Conservation (phyloP, 352 stramenopile genomes). For the Pythium diclinum region DNA sequence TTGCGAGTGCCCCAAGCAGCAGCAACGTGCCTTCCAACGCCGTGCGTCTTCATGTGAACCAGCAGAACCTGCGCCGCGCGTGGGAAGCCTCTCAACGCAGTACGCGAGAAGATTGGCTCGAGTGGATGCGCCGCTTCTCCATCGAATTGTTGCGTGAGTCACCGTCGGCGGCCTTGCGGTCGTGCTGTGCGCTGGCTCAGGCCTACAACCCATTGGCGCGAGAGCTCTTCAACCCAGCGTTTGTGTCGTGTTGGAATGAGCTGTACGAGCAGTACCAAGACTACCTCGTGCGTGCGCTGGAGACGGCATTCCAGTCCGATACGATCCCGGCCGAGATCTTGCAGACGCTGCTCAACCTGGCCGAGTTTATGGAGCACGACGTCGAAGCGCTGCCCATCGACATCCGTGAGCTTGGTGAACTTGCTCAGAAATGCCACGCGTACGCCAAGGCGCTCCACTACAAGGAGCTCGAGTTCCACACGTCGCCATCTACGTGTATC, state of each 20-base stretch:
- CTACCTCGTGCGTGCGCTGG: constrained; percentile 93
- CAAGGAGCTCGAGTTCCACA: constrained; percentile 98
- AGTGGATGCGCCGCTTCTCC: constrained; percentile 98
- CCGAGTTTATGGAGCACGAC: constrained; percentile 99
- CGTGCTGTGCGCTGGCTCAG: constrained; percentile 94
- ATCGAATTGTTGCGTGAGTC: constrained; percentile 97
- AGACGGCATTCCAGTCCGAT: constrained; percentile 92
- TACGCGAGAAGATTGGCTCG: constrained; percentile 95
- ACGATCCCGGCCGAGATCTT: constrained; percentile 96
- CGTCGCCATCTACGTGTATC: constrained; percentile 90
- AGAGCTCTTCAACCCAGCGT: constrained; percentile 99
- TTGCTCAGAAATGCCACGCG: constrained; percentile 98
- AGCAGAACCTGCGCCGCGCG: constrained; percentile 80
- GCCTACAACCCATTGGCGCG: constrained; percentile 97
- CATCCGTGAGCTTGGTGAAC: constrained; percentile 93
- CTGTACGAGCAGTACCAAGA: constrained; percentile 90
- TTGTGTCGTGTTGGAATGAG: constrained; percentile 99
- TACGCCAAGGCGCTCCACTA: constrained; percentile 99
- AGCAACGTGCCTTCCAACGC: constrained; percentile 50
- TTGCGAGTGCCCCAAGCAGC: constrained; percentile 27
- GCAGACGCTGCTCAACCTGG: constrained; percentile 97
- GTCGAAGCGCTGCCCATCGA: constrained; percentile 97
- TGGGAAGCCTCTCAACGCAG: constrained; percentile 84
- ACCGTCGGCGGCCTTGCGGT: constrained; percentile 93
- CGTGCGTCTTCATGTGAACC: constrained; percentile 88